Conservation (phyloP, 768 basidiomycete species). For the Guyanaporus albipodus region DNA sequence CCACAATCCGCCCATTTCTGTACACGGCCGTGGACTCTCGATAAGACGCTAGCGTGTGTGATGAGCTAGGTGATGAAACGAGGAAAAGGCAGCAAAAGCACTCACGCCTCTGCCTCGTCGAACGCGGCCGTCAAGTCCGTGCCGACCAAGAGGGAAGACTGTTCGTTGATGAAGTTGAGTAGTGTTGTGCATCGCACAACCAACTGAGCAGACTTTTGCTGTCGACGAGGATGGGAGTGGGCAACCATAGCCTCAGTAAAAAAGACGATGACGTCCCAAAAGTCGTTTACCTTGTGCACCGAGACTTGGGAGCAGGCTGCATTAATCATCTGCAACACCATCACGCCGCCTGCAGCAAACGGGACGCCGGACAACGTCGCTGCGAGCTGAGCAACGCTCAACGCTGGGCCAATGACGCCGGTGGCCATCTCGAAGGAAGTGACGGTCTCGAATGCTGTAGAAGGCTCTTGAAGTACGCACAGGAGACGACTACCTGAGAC, state of each 20-base stretch:
- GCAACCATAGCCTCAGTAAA: background rate
- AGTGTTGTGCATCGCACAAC: constrained; percentile 40
- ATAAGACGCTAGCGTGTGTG: constrained; percentile 35
- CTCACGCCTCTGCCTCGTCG: constrained; percentile 46
- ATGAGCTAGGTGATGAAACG: background rate
- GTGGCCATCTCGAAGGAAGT: constrained; percentile 15
- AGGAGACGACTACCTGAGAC: background rate
- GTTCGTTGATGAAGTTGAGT: constrained; percentile 38
- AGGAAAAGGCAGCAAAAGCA: background rate
- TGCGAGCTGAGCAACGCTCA: constrained; percentile 39
- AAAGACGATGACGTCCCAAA: background rate
- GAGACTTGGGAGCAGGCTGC: constrained; percentile 43
- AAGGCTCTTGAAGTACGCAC: background rate
- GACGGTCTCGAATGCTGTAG: background rate
- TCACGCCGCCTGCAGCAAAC: constrained; percentile 41
- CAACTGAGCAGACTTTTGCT: constrained; percentile 44
- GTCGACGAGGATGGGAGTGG: constrained; percentile 1
- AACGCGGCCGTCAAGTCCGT: constrained; percentile 37
- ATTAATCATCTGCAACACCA: constrained; percentile 43
- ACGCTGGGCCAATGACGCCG: constrained; percentile 8
- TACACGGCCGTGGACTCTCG: constrained; percentile 37
- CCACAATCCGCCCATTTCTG: constrained; percentile 38
- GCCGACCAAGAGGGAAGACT: constrained; percentile 36
- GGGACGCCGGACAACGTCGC: constrained; percentile 44
- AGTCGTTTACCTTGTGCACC: constrained; percentile 43